Conservation (phyloP, 176 grass and related monocot genomes). For the Themeda triandra region DNA sequence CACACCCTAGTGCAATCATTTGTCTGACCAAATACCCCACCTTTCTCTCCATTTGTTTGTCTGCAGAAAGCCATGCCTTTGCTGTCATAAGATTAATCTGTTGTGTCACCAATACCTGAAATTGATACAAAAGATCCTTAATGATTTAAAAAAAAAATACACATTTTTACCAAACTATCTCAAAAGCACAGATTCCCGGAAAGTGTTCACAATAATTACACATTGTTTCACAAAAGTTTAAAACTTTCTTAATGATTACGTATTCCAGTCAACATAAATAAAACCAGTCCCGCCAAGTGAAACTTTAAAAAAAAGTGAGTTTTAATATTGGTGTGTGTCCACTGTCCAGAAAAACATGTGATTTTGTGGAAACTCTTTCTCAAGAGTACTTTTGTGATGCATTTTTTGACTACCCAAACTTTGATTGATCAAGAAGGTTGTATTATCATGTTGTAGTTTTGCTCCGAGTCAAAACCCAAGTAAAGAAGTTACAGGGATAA, state of each 20-base stretch:
- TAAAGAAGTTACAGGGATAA: slow-evolving; percentile 12
- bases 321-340: background rate
- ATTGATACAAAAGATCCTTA: background rate
- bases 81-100: slow-evolving; percentile 82
- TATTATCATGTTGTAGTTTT: background rate
- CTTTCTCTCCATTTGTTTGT: slow-evolving; percentile 78
- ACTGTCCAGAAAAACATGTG: background rate
- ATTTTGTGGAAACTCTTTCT: background rate
- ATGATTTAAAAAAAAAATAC: background rate
- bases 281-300: background rate
- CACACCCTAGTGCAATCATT: slow-evolving; percentile 1
- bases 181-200: background rate
- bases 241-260: background rate
- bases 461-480: background rate
- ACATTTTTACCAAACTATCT: background rate
- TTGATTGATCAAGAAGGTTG: background rate
- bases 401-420: background rate
- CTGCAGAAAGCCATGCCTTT: slow-evolving; percentile 76
- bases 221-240: background rate
- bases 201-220: background rate
- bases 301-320: background rate
- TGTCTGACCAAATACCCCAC: slow-evolving; percentile 25
- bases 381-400: background rate
- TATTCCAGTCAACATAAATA: background rate
- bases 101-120: slow-evolving; percentile 63